phyloP scores from a whole-genome alignment of 805 yeast genomes.

The Ogataea trehaloabstinens region DNA sequence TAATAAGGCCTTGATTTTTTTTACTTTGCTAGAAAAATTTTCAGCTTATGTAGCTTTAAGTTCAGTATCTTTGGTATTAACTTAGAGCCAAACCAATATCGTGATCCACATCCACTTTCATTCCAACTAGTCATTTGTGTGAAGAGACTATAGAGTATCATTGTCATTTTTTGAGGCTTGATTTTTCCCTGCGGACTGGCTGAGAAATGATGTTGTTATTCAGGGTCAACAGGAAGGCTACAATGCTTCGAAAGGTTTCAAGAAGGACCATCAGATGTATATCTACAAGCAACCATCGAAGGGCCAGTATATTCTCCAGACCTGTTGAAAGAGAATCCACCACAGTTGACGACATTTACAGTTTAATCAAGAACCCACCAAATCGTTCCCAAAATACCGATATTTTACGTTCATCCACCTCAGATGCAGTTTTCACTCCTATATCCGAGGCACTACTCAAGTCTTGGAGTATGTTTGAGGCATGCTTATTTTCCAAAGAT shows the following conservation, averaged over 20 bases:
- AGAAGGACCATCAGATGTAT: constrained; percentile 3
- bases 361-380: constrained; percentile 5
- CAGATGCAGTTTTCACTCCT: constrained; percentile 29
- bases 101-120: too few relatives aligned
- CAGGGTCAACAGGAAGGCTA: constrained; percentile 1
- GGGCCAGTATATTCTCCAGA: constrained; percentile 11
- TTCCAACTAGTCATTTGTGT: too few relatives aligned
- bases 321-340: constrained; percentile 5
- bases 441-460: constrained; percentile 24
- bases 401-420: constrained; percentile 18
- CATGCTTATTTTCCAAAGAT: constrained; percentile 65
- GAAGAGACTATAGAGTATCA: too few relatives aligned
- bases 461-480: constrained; percentile 72
- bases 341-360: constrained; percentile 15
- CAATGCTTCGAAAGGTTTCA: constrained; percentile 1
- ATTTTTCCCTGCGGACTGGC: too few relatives aligned
- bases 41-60: too few relatives aligned
- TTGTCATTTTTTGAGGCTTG: too few relatives aligned
- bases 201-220: background rate
- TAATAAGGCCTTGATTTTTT: too few relatives aligned
- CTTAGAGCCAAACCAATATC: too few relatives aligned
- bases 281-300: constrained; percentile 8
- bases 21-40: too few relatives aligned
- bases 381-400: constrained; percentile 4
- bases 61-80: too few relatives aligned